phyloP scores from a whole-genome alignment of 352 stramenopile species.

The Phytophthora pini region DNA sequence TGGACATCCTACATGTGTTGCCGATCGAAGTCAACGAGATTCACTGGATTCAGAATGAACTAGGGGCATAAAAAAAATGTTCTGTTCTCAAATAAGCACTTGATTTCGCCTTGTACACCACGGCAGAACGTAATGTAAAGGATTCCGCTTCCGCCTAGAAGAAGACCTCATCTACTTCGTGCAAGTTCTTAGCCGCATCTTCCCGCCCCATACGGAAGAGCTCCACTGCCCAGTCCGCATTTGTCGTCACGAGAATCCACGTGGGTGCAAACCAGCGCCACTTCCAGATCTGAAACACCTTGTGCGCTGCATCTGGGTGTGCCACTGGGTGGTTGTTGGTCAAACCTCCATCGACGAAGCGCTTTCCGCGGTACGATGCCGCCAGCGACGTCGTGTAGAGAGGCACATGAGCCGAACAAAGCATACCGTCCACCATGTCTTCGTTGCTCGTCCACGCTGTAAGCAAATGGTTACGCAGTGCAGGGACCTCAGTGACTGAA shows the following conservation, averaged over 20 bases:
- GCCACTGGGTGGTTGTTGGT: slow-evolving; percentile 74
- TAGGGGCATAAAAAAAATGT: too few relatives aligned
- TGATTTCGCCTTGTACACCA: too few relatives aligned
- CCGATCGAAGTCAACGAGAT: too few relatives aligned
- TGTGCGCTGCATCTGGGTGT: slow-evolving; percentile 60
- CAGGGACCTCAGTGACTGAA: slow-evolving; percentile 74
- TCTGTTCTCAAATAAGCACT: too few relatives aligned
- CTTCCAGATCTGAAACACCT: slow-evolving; percentile 87
- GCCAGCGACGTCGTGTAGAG: slow-evolving; percentile 77
- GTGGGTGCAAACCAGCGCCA: slow-evolving; percentile 81
- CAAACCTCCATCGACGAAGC: slow-evolving; percentile 76
- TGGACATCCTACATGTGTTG: too few relatives aligned
- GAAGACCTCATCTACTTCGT: slow-evolving; percentile 72
- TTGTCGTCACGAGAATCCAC: slow-evolving; percentile 81
- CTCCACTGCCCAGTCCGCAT: slow-evolving; percentile 74
- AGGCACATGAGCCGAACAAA: slow-evolving; percentile 75
- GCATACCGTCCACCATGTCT: slow-evolving; percentile 86
- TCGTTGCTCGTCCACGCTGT: slow-evolving; percentile 79
- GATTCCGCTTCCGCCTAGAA: slow-evolving; percentile 28
- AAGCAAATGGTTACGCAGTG: slow-evolving; percentile 73
- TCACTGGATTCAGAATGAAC: too few relatives aligned
- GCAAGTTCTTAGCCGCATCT: slow-evolving; percentile 70
- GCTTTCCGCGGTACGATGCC: slow-evolving; percentile 70
- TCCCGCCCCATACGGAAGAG: slow-evolving; percentile 82
- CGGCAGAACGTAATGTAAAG: too few relatives aligned